Evolutionary conservation across 176 grass and related monocot genomes (phyloP), one percentile per base, ranked within the genome.

Genomic region (Stipa capillata): DNA sequence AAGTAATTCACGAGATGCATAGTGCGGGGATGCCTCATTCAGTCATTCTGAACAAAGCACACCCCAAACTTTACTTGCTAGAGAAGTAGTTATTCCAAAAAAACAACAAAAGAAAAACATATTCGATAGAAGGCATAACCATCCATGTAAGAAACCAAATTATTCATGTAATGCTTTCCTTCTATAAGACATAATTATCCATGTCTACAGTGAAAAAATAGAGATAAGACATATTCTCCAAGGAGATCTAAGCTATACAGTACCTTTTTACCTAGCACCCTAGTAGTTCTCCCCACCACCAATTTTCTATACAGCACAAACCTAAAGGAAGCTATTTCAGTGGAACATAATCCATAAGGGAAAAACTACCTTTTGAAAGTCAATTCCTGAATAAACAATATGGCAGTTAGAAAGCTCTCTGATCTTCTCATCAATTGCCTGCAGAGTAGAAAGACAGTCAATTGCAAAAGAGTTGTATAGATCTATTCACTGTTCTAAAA

Each of bases 361-460:
- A 35, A 82, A 34, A 82, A 25, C 66, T 76, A 99, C 96, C 92
- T 99, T 99, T 81, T 99, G 96, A 69, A 99, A 99, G 77, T 99
- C 92, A 49, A 99, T 95, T 84, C 96, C 96, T 40, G 75, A 25
- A 87, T 99, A 99, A 83, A 99, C 92, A 72, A 99, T 99, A 79
- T 99, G 96, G 65, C 96, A 95, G 62, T 99, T 95, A 25, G 96
- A 99, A 79, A 99, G 92, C 13, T 99, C 96, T 87, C 90, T 95
- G 61, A 99, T 99, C 66, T 95, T 99, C 84, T 99, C 96, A 69
- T 99, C 96, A 85, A 99, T 95, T 83, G 96, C 88, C 96, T 99
- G 84, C 28, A 91, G 58, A 77, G 24, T 53, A 48, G 32, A 81
- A 74, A 40, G 53, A 54, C 23, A 83, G 41, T 80, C 27, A 77